phyloP scores from a whole-genome alignment of 2,329 filamentous ascomycete species.

The Didymella keratinophila region DNA sequence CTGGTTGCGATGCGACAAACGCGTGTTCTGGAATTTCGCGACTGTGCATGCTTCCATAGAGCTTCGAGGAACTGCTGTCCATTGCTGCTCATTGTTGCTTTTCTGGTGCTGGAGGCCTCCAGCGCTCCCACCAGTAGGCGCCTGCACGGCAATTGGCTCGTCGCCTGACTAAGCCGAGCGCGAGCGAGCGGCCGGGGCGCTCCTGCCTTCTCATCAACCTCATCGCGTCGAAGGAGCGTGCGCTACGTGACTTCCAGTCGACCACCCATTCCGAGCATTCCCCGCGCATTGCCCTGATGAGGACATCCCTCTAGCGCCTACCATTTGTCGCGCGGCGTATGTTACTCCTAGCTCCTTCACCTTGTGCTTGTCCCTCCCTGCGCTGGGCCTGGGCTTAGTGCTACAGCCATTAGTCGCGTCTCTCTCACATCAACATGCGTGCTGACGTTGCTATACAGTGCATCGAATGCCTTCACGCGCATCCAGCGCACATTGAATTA shows the following conservation, averaged over 20 bases:
- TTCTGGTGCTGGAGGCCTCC: constrained; percentile 5
- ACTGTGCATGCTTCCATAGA: constrained; percentile 14
- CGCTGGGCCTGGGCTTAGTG: constrained; percentile 28
- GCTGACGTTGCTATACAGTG: constrained; percentile 39
- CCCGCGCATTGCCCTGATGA: constrained; percentile 41
- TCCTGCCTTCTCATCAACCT: constrained; percentile 29
- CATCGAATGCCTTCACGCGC: constrained; percentile 38
- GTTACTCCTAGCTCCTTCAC: constrained; percentile 19
- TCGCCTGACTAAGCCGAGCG: constrained; percentile 23
- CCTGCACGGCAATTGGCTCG: constrained; percentile 9
- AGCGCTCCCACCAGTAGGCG: neutral
- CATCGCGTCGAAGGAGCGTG: constrained; percentile 46
- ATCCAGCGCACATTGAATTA: constrained; percentile 21
- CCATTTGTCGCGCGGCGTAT: constrained; percentile 38
- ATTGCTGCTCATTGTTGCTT: constrained; percentile 8
- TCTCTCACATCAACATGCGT: constrained; percentile 41
- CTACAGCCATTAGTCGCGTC: constrained; percentile 35
- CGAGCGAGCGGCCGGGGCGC: constrained; percentile 15
- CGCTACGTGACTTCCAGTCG: constrained; percentile 44
- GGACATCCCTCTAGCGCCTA: constrained; percentile 34
- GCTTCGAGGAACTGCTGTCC: constrained; percentile 6
- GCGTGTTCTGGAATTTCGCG: constrained; percentile 28
- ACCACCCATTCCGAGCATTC: constrained; percentile 37
- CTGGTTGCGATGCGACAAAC: constrained; percentile 41
- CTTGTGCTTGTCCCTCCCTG: constrained; percentile 24